These are phyloP conservation scores for Cryphonectria radicalis DNA, from an alignment of 2,329 filamentous ascomycete genomes.

Conservation along the genomic window DNA sequence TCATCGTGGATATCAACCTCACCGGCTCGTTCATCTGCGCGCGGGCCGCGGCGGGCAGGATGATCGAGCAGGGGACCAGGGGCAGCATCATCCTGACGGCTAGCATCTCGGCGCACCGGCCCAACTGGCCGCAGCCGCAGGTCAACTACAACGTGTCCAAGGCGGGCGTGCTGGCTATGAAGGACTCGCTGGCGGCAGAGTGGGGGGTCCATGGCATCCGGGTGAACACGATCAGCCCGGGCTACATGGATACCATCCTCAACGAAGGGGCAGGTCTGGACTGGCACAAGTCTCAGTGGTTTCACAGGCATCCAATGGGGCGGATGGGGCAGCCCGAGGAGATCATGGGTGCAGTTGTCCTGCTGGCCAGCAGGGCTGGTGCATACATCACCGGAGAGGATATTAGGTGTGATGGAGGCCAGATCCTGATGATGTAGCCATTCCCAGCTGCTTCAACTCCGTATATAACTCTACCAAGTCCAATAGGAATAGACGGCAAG, in stretches of 20 bases:
- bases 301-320: conserved; percentile 62
- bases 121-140: conserved; percentile 76
- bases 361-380: conserved; percentile 64
- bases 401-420: conserved; percentile 65
- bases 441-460: neutral
- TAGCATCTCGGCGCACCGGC: conserved; percentile 68
- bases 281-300: conserved; percentile 59
- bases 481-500: neutral
- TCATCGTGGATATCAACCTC: conserved; percentile 71
- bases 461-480: neutral
- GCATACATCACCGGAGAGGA: conserved; percentile 72
- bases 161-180: conserved; percentile 66
- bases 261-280: conserved; percentile 67
- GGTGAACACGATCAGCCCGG: conserved; percentile 72
- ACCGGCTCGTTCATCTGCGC: conserved; percentile 73
- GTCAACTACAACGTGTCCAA: conserved; percentile 75
- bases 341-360: conserved; percentile 63
- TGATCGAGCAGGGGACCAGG: conserved; percentile 52
- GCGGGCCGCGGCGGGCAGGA: conserved; percentile 62
- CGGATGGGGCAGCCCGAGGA: conserved; percentile 69
- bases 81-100: conserved; percentile 70
- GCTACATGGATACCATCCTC: conserved; percentile 78
- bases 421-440: conserved; percentile 27
- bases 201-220: conserved; percentile 74
- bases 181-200: conserved; percentile 70